These are phyloP conservation scores for Rhizomucor pusillus DNA, from an alignment of 371 early-diverging fungal species.

Conservation along the genomic window DNA sequence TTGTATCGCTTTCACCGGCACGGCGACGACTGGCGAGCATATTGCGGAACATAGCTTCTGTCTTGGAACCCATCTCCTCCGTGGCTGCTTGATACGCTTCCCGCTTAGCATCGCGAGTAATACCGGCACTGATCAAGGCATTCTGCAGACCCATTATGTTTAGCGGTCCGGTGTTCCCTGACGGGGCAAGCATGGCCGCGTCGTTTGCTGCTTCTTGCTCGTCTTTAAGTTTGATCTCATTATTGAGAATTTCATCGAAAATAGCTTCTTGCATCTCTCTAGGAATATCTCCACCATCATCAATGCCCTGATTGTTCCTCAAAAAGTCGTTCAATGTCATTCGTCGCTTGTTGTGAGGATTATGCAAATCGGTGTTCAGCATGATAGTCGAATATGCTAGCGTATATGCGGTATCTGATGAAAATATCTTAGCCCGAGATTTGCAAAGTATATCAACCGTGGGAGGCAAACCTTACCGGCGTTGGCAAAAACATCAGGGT, in stretches of 20 bases:
- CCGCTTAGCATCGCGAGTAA: slow-evolving; percentile 46
- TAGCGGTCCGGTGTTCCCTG: slow-evolving; percentile 22
- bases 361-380: slow-evolving; percentile 97
- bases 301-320: slow-evolving; percentile 92
- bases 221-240: slow-evolving; percentile 94
- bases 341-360: slow-evolving; percentile 84
- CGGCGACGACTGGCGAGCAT: slow-evolving; percentile 47
- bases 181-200: slow-evolving; percentile 23
- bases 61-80: slow-evolving; percentile 58
- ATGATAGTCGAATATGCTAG: slow-evolving; percentile 93
- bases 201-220: slow-evolving; percentile 62
- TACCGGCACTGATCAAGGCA: slow-evolving; percentile 47
- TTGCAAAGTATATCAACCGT: not conserved
- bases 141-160: slow-evolving; percentile 46
- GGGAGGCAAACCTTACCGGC: slow-evolving; percentile 43
- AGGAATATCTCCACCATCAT: slow-evolving; percentile 81
- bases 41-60: slow-evolving; percentile 53
- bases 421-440: not conserved
- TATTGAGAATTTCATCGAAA: slow-evolving; percentile 77
- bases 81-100: slow-evolving; percentile 53
- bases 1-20: slow-evolving; percentile 42
- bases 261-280: slow-evolving; percentile 64
- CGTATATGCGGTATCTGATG: slow-evolving; percentile 83
- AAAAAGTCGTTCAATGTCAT: slow-evolving; percentile 94
- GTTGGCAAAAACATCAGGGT: slow-evolving; percentile 71